Conservation (phyloP, 495 filamentous ascomycete genomes). For the Xylaria longipes region DNA sequence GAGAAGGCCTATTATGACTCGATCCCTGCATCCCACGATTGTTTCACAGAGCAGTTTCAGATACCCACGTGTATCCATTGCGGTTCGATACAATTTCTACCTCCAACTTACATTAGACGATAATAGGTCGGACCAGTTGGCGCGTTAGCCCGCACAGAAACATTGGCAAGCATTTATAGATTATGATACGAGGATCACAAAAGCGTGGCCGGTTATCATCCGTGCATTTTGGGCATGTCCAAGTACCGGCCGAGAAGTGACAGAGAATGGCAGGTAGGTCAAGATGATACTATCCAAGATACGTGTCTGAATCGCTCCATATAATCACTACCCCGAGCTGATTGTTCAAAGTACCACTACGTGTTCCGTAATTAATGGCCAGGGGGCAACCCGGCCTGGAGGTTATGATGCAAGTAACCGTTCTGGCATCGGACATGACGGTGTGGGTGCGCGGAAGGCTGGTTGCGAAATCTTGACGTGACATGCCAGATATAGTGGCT, state of each 20-base stretch:
- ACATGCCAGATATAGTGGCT: slow-evolving; percentile 12
- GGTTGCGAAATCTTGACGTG: slow-evolving; percentile 11
- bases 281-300: neutral
- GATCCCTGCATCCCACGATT: neutral
- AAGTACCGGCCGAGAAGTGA: neutral
- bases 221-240: neutral
- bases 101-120: neutral
- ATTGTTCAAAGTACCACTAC: neutral
- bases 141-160: neutral
- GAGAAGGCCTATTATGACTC: neutral
- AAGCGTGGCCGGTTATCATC: neutral
- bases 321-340: neutral
- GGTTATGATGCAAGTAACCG: slow-evolving; percentile 25
- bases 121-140: neutral
- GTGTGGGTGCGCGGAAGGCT: slow-evolving; percentile 1
- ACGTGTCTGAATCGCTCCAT: neutral
- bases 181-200: neutral
- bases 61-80: neutral
- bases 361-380: slow-evolving; percentile 22
- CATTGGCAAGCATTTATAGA: neutral
- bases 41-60: neutral
- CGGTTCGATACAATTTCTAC: neutral
- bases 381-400: slow-evolving; percentile 16
- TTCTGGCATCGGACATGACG: slow-evolving; percentile 13
- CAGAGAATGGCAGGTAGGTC: neutral